Conservation (phyloP, 2,329 filamentous ascomycete species). For the Aaosphaeria pasadenensis region DNA sequence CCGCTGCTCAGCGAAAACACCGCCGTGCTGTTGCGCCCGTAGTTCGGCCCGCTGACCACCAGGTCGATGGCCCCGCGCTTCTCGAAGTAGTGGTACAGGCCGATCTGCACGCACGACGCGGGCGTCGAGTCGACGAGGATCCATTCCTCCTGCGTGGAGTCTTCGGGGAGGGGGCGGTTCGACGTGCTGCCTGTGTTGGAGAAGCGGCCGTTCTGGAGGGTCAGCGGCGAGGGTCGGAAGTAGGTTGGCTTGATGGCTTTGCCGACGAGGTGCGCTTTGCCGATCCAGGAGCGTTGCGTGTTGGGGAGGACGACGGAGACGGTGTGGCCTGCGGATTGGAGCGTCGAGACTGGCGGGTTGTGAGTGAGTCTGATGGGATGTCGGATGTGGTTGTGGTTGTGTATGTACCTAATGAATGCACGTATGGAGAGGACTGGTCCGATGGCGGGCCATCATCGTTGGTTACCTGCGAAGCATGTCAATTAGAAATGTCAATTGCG, state of each 20-base stretch:
- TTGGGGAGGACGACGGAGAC: constrained; percentile 91
- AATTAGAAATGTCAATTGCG: background rate
- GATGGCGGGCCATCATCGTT: constrained; percentile 54
- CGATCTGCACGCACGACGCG: constrained; percentile 49
- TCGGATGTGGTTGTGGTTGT: background rate
- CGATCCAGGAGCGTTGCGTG: constrained; percentile 94
- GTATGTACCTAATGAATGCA: constrained; percentile 37
- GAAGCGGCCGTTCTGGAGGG: constrained; percentile 26
- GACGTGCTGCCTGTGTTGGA: constrained; percentile 37
- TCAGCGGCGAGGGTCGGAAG: constrained; percentile 65
- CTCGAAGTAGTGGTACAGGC: constrained; percentile 46
- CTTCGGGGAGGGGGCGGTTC: constrained; percentile 26
- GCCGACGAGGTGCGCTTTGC: constrained; percentile 94
- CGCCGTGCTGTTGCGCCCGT: constrained; percentile 50
- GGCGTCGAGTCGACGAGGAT: constrained; percentile 50
- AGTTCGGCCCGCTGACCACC: constrained; percentile 50
- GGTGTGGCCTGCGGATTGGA: constrained; percentile 67
- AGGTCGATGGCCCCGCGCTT: constrained; percentile 45
- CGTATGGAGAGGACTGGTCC: constrained; percentile 48
- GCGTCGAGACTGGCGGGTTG: constrained; percentile 40
- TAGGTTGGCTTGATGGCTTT: constrained; percentile 81
- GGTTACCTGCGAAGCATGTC: constrained; percentile 38
- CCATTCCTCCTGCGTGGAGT: constrained; percentile 45
- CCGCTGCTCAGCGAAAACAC: constrained; percentile 49
- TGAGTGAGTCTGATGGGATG: constrained; percentile 30